Evolutionary conservation across 2,329 filamentous ascomycete genomes (phyloP).

Genomic region (Ophiostoma tasmaniense): DNA sequence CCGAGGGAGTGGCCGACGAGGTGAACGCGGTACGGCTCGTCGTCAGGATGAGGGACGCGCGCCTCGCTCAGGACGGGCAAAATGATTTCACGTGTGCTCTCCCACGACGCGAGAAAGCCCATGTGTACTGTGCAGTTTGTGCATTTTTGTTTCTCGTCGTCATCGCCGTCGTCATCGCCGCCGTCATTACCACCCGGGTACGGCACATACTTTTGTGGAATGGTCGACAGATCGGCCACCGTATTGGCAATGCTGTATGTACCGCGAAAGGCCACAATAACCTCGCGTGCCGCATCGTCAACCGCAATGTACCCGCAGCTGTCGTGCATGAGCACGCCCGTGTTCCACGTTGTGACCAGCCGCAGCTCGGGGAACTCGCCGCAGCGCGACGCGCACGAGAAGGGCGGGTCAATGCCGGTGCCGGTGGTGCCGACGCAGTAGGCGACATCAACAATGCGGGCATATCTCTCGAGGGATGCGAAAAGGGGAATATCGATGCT

Average conservation of each 20-base stretch:
- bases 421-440: constrained; percentile 88
- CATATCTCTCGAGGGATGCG: constrained; percentile 71
- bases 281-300: constrained; percentile 52
- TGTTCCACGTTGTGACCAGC: constrained; percentile 81
- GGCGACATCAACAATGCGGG: constrained; percentile 86
- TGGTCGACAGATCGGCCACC: constrained; percentile 78
- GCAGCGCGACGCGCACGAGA: constrained; percentile 77
- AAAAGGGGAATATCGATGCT: constrained; percentile 59
- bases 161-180: constrained; percentile 22
- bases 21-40: constrained; percentile 55
- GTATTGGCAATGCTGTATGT: constrained; percentile 93
- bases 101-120: constrained; percentile 83
- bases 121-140: constrained; percentile 84
- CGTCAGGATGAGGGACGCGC: constrained; percentile 27
- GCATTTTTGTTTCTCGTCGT: constrained; percentile 39
- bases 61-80: constrained; percentile 57
- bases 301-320: constrained; percentile 90
- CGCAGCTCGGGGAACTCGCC: constrained; percentile 72
- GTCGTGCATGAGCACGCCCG: constrained; percentile 75
- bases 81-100: constrained; percentile 60
- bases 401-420: constrained; percentile 76
- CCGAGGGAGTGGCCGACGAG: constrained; percentile 88
- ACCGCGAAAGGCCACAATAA: constrained; percentile 84
- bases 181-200: constrained; percentile 47
- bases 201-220: constrained; percentile 83